These are phyloP conservation scores for Cryptosporidium xiaoi DNA, from an alignment of 169 alveolate genomes.

Conservation along the genomic window DNA sequence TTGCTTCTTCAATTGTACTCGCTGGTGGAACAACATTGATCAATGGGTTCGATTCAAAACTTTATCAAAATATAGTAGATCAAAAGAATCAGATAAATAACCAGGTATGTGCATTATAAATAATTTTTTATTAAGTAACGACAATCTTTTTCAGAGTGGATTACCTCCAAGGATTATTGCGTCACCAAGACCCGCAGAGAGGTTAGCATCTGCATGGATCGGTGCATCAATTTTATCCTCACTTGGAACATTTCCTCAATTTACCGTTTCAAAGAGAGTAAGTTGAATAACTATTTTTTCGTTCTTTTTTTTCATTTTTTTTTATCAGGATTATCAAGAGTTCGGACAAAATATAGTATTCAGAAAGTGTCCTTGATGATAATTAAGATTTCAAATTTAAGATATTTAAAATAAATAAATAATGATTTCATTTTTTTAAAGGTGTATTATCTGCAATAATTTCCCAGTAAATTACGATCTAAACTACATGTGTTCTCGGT, in stretches of 20 bases:
- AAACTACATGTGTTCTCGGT: background rate
- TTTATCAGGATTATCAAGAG: constrained; percentile 53
- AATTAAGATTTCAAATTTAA: no score
- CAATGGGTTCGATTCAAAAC: constrained; percentile 56
- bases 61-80: constrained; percentile 46
- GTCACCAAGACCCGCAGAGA: constrained; percentile 57
- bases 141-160: background rate
- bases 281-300: background rate
- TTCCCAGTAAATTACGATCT: background rate
- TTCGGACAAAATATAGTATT: constrained; percentile 31
- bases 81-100: constrained; percentile 14
- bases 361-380: constrained; percentile 31
- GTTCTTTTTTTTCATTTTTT: background rate
- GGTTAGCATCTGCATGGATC: constrained; percentile 72
- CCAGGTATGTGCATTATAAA: background rate
- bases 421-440: no score
- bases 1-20: constrained; percentile 41
- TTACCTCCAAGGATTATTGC: constrained; percentile 56
- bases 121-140: background rate
- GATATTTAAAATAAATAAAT: no score
- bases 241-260: constrained; percentile 61
- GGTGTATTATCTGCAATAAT: background rate
- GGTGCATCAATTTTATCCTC: constrained; percentile 75
- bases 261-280: constrained; percentile 60
- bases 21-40: constrained; percentile 65